Evolutionary conservation across 768 basidiomycete genomes (phyloP).

Genomic region (Kwoniella heveanensis): DNA sequence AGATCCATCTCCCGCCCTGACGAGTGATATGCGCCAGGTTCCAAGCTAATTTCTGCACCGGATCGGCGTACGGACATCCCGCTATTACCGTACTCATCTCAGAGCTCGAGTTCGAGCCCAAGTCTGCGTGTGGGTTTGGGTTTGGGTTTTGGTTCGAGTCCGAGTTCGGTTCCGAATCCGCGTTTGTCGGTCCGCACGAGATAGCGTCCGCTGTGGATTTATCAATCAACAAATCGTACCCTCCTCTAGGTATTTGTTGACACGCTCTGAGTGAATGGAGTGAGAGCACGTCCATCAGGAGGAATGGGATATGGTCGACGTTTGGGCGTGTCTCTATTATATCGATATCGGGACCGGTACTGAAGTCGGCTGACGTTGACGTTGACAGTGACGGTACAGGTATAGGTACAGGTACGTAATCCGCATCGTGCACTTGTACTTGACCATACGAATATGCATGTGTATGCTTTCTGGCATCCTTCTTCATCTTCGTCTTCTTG

Average conservation of each 20-base stretch:
- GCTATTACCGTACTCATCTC: too few relatives aligned
- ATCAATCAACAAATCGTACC: slow-evolving; percentile 39
- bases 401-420: slow-evolving; percentile 34
- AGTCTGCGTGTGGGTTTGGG: background rate
- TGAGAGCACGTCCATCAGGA: slow-evolving; percentile 10
- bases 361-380: background rate
- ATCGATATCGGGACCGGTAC: slow-evolving; percentile 15
- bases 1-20: slow-evolving; percentile 10
- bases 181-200: slow-evolving; percentile 24
- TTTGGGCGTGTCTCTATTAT: background rate
- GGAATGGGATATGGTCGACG: background rate
- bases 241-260: slow-evolving; percentile 6
- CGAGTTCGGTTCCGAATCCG: background rate
- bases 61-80: background rate
- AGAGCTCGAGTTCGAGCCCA: too few relatives aligned
- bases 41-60: slow-evolving; percentile 9
- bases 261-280: background rate
- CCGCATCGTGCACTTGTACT: slow-evolving; percentile 32
- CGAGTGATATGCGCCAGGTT: slow-evolving; percentile 6
- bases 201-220: slow-evolving; percentile 52
- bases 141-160: background rate
- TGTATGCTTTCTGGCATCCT: too few relatives aligned
- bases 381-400: background rate
- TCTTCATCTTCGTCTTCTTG: too few relatives aligned
- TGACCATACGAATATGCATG: too few relatives aligned